These are phyloP conservation scores for Trapa incisa DNA, from an alignment of 345 rosid species.

Conservation along the genomic window DNA sequence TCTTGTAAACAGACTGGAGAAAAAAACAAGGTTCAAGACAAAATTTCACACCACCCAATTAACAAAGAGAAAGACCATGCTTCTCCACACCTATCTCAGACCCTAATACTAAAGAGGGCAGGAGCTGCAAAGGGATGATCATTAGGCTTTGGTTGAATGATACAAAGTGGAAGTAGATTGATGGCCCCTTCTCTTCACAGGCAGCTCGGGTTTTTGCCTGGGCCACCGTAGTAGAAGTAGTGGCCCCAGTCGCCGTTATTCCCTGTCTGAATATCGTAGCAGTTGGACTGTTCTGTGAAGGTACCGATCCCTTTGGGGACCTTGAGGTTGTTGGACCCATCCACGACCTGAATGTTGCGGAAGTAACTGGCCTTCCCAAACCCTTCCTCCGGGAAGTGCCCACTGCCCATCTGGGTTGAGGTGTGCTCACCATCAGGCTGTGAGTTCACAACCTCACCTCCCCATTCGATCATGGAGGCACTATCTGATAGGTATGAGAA, in stretches of 20 bases:
- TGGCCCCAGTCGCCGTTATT: conserved; percentile 94
- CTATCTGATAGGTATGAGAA: conserved; percentile 87
- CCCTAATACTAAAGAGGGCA: conserved; percentile 23
- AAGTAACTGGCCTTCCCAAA: conserved; percentile 88
- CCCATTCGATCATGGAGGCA: conserved; percentile 97
- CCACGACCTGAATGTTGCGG: conserved; percentile 84
- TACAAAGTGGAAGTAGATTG: conserved; percentile 20
- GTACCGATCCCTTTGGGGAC: conserved; percentile 82
- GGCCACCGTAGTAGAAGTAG: conserved; percentile 93
- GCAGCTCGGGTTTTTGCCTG: conserved; percentile 77
- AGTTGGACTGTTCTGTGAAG: conserved; percentile 84
- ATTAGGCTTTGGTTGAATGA: conserved; percentile 35
- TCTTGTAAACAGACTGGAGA: not conserved
- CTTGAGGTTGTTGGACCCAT: conserved; percentile 80
- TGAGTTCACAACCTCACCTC: conserved; percentile 95
- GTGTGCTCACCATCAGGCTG: conserved; percentile 78
- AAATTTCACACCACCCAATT: conserved; percentile 35
- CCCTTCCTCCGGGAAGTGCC: conserved; percentile 85
- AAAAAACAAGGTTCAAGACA: not conserved
- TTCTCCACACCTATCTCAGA: conserved; percentile 10
- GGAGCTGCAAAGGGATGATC: conserved; percentile 6
- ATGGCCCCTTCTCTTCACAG: conserved; percentile 19
- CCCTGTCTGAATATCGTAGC: conserved; percentile 86
- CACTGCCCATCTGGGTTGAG: conserved; percentile 96
- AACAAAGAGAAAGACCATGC: conserved; percentile 14